Base-by-base conservation (phyloP, 2,329 filamentous ascomycete species). In the Onygenales sp. region DNA sequence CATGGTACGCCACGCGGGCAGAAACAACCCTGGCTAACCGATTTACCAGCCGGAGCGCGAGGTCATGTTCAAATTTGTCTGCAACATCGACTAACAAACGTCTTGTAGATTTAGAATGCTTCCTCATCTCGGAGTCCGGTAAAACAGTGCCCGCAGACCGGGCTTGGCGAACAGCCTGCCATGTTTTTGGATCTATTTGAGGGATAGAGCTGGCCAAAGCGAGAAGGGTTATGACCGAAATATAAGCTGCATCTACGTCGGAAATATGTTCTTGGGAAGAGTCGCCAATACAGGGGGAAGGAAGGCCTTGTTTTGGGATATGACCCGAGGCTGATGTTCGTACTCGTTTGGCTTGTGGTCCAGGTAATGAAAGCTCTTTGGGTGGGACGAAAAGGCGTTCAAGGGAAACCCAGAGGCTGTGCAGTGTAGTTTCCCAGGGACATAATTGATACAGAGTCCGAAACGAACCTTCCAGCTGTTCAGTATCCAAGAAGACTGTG, bases 1-100 rank as follows among this genome's bases (percentile, higher is more conserved):
- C 74, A 55, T 75, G 63, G 52, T 76, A 77, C 36, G 75, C 76
- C 43, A 71, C 64, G 8, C 77, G 72, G 17, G 73, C 73, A 6
- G 72, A 73, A 48, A 81, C 70, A 48, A 70, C 77, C 49, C 72
- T 70, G 21, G 77, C 69, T 36, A 81, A 62, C 9, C 75, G 72
- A 48, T 70, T 70, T n/a, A 75, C 65, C 34, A 81, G 65, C 21
- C 76, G 73, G 44, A 79, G 61, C 14, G 75, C 77, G 31, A 76
- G 67, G 40, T 78, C 76, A 61, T 79, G 74, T 55, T 79, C 77
- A 11, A 79, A 63, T 39, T 67, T 69, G 58, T 79, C 73, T 56
- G 62, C 67, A 4, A 65, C 60, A 32, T 67, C 63, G n/a, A 69
- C 57, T 8, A 70, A 56, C 49, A 62, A 61, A 58, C 55, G 61